Base-by-base conservation (phyloP, 352 stramenopile species). In the Phytophthora citrophthora region DNA sequence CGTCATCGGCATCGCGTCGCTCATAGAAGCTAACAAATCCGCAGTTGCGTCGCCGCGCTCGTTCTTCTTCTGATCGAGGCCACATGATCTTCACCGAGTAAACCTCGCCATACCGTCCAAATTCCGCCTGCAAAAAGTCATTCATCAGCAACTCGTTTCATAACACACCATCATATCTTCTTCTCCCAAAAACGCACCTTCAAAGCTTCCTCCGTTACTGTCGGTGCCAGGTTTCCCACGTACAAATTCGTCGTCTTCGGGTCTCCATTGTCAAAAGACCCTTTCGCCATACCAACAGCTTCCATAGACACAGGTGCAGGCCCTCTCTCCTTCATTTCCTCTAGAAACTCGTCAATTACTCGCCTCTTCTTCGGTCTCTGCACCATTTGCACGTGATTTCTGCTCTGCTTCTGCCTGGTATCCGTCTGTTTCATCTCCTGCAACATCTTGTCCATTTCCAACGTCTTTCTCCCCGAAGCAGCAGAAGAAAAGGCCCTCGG, bases 41-140 rank as follows among this genome's bases (percentile, higher is more conserved):
- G 23, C 88, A 96, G 65, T 98, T 98, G 11, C 94, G 81, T 45
- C 86, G 90, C 32, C 95, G 86, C 15, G 73, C 70, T 46, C 90
- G 74, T 72, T 99, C 97, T 69, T 98, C 95, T 36, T 97, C 85
- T 0, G 89, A 98, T 24, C 97, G 83, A n/a, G 97, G 96, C 96
- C 96, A 99, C 97, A 99, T 99, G 70, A 99, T 97, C 72, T 99
- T 99, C 38, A 99, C 85, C 34, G 90, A 98, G 78, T 97, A 94
- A 26, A 98, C 83, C 38, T 94, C 79, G 61, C 96, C 96, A 72
- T 89, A 98, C 58, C 83, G 76, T 43, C 81, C 69, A 81, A 99
- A 99, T 32, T 93, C 66, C 26, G 86, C 72, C 72, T 88, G 26
- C 16, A 43, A 12, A 18, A 61, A 44, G 15, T 10, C 54, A 26